phyloP scores from a whole-genome alignment of 495 filamentous ascomycete species.

The Xylaria bambusicola region DNA sequence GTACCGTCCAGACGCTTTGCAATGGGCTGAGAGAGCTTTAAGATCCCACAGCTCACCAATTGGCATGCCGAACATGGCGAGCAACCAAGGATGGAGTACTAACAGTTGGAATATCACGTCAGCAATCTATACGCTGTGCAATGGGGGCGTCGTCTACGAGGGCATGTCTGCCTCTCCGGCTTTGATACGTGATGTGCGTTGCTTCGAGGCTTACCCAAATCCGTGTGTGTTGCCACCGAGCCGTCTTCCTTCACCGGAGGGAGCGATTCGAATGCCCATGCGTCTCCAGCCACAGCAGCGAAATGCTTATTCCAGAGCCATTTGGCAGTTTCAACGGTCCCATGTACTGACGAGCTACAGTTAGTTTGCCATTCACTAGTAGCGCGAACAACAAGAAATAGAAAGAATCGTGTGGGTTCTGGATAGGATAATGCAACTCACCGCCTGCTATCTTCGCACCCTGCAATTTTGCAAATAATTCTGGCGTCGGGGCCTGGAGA shows the following conservation, averaged over 20 bases:
- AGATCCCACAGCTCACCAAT: slow-evolving; percentile 68
- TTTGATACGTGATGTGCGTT: neutral
- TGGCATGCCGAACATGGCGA: slow-evolving; percentile 65
- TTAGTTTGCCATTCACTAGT: neutral
- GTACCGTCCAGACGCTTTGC: slow-evolving; percentile 59
- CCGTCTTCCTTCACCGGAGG: slow-evolving; percentile 41
- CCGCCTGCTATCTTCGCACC: slow-evolving; percentile 30
- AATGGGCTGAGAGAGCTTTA: slow-evolving; percentile 51
- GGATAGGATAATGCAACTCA: slow-evolving; percentile 1
- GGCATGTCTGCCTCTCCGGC: neutral
- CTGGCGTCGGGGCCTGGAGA: slow-evolving; percentile 47
- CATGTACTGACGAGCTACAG: slow-evolving; percentile 34
- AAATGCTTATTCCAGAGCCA: slow-evolving; percentile 60
- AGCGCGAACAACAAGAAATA: neutral
- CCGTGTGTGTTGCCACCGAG: slow-evolving; percentile 16
- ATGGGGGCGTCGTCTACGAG: too few species aligned
- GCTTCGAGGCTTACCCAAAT: slow-evolving; percentile 40
- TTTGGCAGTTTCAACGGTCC: slow-evolving; percentile 57
- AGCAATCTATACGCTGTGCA: too few species aligned
- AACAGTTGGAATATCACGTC: too few species aligned
- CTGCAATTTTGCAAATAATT: slow-evolving; percentile 50
- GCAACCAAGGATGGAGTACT: slow-evolving; percentile 64
- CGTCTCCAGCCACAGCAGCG: slow-evolving; percentile 55
- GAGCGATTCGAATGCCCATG: slow-evolving; percentile 50
- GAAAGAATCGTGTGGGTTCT: neutral